Base-by-base conservation (phyloP, 129 eudicot genomes). In the Centaurea solstitialis region DNA sequence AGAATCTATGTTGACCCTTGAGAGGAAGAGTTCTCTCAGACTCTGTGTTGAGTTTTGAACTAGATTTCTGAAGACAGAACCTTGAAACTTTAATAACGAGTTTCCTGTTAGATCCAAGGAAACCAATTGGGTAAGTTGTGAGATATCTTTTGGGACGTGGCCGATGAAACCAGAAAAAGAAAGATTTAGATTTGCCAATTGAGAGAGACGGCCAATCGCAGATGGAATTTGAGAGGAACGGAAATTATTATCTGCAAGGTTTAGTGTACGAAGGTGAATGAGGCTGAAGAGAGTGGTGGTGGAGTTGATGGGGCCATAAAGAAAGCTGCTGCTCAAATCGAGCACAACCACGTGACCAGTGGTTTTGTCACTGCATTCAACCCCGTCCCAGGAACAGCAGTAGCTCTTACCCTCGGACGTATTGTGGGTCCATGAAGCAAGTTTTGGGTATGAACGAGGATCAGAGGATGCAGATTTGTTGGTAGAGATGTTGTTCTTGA, bases 311-410 rank as follows among this genome's bases (percentile, higher is more conserved):
- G 70, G 68, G 28, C 85, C 80, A 11, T 7, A 45, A 13, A 81
- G 85, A 9, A 45, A 75, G 79, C 80, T 81, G 70, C 76, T 81
- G 40, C 76, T 65, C 85, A 61, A 1, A 70, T n/a, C n/a, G n/a
- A n/a, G n/a, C n/a, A n/a, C n/a, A n/a, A n/a, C n/a, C n/a, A n/a
- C n/a, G n/a, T n/a, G n/a, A n/a, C n/a, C n/a, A n/a, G n/a, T n/a
- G 78, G 1, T 76, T 37, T 50, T 59, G 6, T 6, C 66, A 41
- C 67, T 33, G 37, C 84, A 80, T 24, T 73, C 79, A 40, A 80
- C 79, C 50, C 84, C 84, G 10, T 80, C 84, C 84, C 79, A 80
- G 0, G 18, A 72, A 26, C 84, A 80, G 13, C 84, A 80, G 30
- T 65, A 33, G 9, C 72, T 40, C 12, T 0, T 28, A 23, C 75